Evolutionary conservation across 2,329 filamentous ascomycete genomes (phyloP).

Genomic region (Exserohilum rostratum): DNA sequence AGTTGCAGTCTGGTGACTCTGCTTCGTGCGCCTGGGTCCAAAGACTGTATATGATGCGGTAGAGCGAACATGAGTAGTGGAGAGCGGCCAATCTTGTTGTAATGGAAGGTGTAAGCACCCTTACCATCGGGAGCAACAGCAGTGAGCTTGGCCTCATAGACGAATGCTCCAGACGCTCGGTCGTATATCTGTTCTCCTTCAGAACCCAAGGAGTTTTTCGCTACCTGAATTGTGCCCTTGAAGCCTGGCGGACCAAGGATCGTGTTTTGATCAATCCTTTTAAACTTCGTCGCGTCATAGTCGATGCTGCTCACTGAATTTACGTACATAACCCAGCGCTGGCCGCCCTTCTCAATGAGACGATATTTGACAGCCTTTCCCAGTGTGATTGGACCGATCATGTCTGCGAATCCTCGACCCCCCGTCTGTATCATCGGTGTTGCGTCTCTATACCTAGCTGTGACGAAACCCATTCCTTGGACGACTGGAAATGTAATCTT

Average conservation of each 20-base stretch:
- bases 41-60: conserved; percentile 82
- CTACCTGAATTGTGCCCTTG: conserved; percentile 79
- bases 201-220: conserved; percentile 69
- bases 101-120: conserved; percentile 74
- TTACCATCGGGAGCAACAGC: conserved; percentile 64
- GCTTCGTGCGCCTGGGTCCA: conserved; percentile 64
- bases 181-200: conserved; percentile 75
- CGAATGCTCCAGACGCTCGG: conserved; percentile 74
- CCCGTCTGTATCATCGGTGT: conserved; percentile 74
- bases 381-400: conserved; percentile 64
- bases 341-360: conserved; percentile 70
- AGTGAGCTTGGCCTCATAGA: conserved; percentile 66
- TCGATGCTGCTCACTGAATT: conserved; percentile 60
- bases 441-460: conserved; percentile 72
- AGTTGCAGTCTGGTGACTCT: conserved; percentile 64
- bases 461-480: conserved; percentile 89
- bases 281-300: conserved; percentile 66
- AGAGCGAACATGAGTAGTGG: conserved; percentile 83
- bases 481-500: conserved; percentile 79
- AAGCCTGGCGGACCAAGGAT: conserved; percentile 72
- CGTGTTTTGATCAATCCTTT: conserved; percentile 64
- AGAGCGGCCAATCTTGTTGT: conserved; percentile 71
- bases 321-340: conserved; percentile 79
- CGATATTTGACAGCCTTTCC: conserved; percentile 76
- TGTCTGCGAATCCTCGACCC: conserved; percentile 72